A percentile compares a stretch with the other conserved stretches of the same genome.
Conservation (phyloP, 257 asterid genomes). For the Solanum pennellii region DNA sequence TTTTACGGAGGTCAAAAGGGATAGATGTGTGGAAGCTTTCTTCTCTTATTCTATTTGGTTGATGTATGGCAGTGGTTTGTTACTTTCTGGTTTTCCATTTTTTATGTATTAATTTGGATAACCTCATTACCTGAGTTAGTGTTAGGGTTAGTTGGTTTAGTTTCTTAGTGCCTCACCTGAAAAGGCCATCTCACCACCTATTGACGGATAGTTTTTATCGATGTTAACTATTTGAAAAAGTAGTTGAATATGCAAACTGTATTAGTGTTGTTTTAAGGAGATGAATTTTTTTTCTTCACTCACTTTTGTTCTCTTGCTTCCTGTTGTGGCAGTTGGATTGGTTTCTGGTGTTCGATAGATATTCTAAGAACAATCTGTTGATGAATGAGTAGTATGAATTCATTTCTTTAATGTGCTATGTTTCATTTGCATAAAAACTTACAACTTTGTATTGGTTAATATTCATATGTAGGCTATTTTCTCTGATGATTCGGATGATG, state of each 20-base stretch:
- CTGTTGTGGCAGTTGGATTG: background rate
- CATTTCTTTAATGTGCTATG: background rate
- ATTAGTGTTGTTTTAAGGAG: background rate
- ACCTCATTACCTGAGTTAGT: background rate
- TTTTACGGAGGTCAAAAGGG: background rate
- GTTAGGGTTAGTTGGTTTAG: background rate
- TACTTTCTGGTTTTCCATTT: background rate
- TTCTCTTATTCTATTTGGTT: background rate
- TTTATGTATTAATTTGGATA: background rate
- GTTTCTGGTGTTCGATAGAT: background rate
- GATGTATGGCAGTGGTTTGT: background rate
- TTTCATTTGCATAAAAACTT: background rate
- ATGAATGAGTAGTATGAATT: background rate
- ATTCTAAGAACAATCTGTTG: background rate
- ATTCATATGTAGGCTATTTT: constrained; percentile 62
- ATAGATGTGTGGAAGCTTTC: background rate
- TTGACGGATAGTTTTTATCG: background rate
- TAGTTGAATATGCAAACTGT: background rate
- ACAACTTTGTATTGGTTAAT: background rate
- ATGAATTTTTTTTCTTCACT: background rate
- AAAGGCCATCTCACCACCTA: background rate
- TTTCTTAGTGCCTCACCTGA: background rate
- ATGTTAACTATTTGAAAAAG: background rate
- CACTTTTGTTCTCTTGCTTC: background rate
- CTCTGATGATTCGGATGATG: constrained; percentile 85